Percentiles rank a stretch among this genome's conserved stretches.
These are phyloP conservation scores for Thalassiosira profunda DNA, from an alignment of 108 stramenopile genomes.

Conservation along the genomic window DNA sequence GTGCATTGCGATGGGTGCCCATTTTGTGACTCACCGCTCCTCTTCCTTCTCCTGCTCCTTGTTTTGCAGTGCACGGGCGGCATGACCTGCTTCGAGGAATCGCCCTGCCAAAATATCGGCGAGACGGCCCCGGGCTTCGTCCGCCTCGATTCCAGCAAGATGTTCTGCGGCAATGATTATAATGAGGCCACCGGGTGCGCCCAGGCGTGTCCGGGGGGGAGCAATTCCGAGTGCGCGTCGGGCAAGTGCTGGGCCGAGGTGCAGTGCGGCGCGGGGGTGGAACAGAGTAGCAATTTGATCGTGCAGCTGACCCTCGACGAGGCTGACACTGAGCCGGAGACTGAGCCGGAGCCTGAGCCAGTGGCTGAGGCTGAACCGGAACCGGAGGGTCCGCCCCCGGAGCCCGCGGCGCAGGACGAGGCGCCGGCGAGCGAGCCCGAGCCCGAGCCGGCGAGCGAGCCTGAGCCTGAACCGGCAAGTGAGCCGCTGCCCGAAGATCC, in stretches of 20 bases:
- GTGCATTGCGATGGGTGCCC: neutral
- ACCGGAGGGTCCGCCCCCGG: neutral
- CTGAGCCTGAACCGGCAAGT: slow-evolving; percentile 1
- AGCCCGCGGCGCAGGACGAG: neutral
- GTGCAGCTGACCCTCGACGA: slow-evolving; percentile 5
- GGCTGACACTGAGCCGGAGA: neutral
- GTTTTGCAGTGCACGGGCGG: slow-evolving; percentile 24
- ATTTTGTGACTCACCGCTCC: neutral
- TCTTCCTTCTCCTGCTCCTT: neutral
- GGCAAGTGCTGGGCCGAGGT: slow-evolving; percentile 37
- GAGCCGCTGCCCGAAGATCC: slow-evolving; percentile 3
- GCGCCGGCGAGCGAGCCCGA: neutral
- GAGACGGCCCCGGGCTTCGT: neutral
- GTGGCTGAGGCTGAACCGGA: slow-evolving; percentile 20
- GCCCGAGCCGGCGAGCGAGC: slow-evolving; percentile 1
- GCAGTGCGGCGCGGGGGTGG: slow-evolving; percentile 16
- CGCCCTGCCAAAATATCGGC: slow-evolving; percentile 18
- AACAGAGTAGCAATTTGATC: slow-evolving; percentile 1
- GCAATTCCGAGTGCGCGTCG: slow-evolving; percentile 15
- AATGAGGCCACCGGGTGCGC: slow-evolving; percentile 12
- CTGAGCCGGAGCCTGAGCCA: neutral
- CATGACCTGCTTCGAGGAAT: slow-evolving; percentile 32
- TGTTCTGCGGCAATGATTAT: slow-evolving; percentile 34
- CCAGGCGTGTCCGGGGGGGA: slow-evolving; percentile 21
- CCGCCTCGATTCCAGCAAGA: slow-evolving; percentile 18